phyloP scores from a whole-genome alignment of 345 rosid species.

The Pugionium cornutum region DNA sequence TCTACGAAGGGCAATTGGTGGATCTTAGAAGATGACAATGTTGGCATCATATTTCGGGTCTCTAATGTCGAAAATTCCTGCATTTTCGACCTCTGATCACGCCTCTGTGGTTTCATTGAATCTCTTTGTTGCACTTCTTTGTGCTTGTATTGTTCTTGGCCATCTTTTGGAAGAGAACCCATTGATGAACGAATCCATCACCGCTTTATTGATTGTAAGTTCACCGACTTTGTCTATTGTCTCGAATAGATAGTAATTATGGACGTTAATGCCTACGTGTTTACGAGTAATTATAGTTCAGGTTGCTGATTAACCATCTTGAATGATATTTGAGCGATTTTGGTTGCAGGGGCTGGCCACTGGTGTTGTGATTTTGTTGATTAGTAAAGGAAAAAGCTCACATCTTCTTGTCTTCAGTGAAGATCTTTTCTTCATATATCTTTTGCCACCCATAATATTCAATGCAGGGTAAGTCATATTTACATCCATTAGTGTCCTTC shows the following conservation, averaged over 20 bases:
- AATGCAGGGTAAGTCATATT: neutral
- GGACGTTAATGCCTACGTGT: no score
- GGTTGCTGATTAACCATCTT: neutral
- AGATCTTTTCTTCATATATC: neutral
- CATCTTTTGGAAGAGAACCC: neutral
- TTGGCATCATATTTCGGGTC: neutral
- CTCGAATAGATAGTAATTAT: no score
- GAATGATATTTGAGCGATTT: neutral
- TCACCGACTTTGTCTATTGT: neutral
- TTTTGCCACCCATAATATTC: neutral
- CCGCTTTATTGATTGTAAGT: neutral
- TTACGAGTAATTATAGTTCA: no score
- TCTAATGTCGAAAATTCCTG: neutral
- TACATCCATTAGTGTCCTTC: neutral
- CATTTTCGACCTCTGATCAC: neutral
- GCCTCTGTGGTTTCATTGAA: neutral
- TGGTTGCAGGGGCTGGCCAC: neutral
- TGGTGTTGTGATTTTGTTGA: neutral
- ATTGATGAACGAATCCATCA: neutral
- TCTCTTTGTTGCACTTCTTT: neutral
- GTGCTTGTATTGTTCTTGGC: neutral
- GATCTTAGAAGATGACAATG: conserved; percentile 4
- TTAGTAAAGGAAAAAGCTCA: neutral
- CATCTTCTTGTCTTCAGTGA: neutral
- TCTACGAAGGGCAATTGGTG: conserved; percentile 3